Conservation (phyloP, 1,139 yeast genomes). For the Blastobotrys ciferrii region DNA sequence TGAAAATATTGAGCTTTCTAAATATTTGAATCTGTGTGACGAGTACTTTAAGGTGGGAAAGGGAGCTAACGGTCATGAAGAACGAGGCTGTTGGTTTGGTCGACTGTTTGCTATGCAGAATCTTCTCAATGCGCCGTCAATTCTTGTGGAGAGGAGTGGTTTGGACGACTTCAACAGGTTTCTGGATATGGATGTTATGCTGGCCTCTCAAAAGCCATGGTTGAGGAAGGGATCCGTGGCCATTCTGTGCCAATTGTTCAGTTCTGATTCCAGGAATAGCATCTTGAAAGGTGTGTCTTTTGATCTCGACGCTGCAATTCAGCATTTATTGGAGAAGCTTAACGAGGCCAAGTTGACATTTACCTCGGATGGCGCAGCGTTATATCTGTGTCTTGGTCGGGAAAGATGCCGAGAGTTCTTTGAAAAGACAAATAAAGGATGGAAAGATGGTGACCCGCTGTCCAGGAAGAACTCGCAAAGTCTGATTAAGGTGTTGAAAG, state of each 20-base stretch:
- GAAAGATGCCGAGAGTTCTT: constrained; percentile 26
- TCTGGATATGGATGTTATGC: constrained; percentile 50
- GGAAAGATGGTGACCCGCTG: constrained; percentile 77
- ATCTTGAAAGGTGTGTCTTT: constrained; percentile 18
- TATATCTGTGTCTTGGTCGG: constrained; percentile 52
- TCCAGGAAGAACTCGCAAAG: constrained; percentile 60
- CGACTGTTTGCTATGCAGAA: constrained; percentile 81
- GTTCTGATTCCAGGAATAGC: constrained; percentile 31
- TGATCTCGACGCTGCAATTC: constrained; percentile 34
- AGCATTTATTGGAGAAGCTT: constrained; percentile 42
- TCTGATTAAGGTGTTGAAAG: constrained; percentile 66
- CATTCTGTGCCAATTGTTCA: constrained; percentile 59
- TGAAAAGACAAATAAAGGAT: constrained; percentile 38
- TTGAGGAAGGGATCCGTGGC: constrained; percentile 76
- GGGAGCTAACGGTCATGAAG: constrained; percentile 72
- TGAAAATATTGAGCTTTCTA: constrained; percentile 37
- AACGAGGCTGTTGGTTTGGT: constrained; percentile 78
- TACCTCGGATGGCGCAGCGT: constrained; percentile 78
- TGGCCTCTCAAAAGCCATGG: constrained; percentile 75
- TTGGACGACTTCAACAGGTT: constrained; percentile 39
- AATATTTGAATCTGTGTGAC: constrained; percentile 47
- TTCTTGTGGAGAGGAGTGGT: constrained; percentile 37
- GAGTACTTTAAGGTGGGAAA: constrained; percentile 44
- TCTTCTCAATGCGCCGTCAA: constrained; percentile 56
- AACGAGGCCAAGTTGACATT: constrained; percentile 56